phyloP scores from a whole-genome alignment of 768 basidiomycete species.

The Dioszegia aurantiaca region DNA sequence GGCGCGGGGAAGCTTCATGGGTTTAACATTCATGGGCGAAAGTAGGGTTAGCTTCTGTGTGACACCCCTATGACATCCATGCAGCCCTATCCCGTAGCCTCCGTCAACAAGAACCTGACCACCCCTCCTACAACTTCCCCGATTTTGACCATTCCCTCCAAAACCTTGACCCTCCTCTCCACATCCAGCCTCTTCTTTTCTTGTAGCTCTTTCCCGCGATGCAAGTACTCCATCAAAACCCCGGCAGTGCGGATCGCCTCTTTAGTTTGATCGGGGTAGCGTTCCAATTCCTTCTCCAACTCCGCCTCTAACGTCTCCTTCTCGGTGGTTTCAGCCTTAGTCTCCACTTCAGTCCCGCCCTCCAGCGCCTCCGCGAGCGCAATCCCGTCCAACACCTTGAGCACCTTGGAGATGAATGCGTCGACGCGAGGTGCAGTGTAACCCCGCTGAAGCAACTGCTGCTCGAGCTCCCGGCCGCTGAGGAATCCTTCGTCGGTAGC shows the following conservation, averaged over 20 bases:
- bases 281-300: conserved; percentile 21
- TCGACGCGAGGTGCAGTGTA: conserved; percentile 35
- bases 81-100: conserved; percentile 9
- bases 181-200: conserved; percentile 43
- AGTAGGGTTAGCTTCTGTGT: background rate
- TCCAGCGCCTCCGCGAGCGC: conserved; percentile 38
- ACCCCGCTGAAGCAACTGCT: conserved; percentile 22
- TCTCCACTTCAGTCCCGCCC: conserved; percentile 7
- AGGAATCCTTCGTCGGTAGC: conserved; percentile 43
- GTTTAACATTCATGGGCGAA: conserved; percentile 6
- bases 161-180: conserved; percentile 40
- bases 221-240: conserved; percentile 35
- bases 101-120: conserved; percentile 42
- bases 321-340: background rate
- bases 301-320: conserved; percentile 19
- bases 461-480: conserved; percentile 34
- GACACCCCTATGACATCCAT: background rate
- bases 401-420: conserved; percentile 42
- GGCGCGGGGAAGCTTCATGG: conserved; percentile 10
- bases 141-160: conserved; percentile 46
- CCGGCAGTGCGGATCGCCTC: conserved; percentile 32
- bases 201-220: conserved; percentile 37
- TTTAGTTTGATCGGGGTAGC: conserved; percentile 35
- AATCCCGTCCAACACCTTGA: conserved; percentile 44
- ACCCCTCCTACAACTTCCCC: conserved; percentile 44